Percentiles rank a stretch among this genome's conserved stretches.
Conservation (phyloP, 176 grass and related monocot genomes). For the Rhynchospora tenuis region DNA sequence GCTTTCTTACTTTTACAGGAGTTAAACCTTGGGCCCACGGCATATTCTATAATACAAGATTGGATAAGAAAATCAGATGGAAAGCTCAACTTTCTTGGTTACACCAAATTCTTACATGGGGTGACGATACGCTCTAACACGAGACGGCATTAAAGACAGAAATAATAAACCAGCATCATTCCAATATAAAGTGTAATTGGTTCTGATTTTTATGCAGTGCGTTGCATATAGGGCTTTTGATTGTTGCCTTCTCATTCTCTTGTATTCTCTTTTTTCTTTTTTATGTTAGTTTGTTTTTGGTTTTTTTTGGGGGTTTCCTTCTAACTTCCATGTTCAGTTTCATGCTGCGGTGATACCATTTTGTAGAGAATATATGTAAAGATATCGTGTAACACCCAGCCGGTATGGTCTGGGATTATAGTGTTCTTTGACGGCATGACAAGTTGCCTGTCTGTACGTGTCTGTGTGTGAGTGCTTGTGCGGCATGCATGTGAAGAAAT, state of each 20-base stretch:
- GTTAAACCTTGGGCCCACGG: constrained; percentile 63
- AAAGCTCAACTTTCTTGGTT: constrained; percentile 92
- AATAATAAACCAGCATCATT: neutral
- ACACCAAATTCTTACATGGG: constrained; percentile 98
- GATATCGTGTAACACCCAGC: constrained; percentile 30
- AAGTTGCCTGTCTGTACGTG: neutral
- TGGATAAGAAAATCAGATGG: constrained; percentile 96
- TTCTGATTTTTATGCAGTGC: constrained; percentile 54
- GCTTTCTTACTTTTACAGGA: constrained; percentile 39
- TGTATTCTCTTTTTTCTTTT: constrained; percentile 30
- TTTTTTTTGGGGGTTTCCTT: constrained; percentile 20
- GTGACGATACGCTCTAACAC: constrained; percentile 86
- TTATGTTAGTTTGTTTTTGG: constrained; percentile 33
- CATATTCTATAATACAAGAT: constrained; percentile 84
- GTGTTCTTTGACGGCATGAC: constrained; percentile 13
- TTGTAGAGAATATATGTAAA: constrained; percentile 89
- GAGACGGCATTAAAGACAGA: constrained; percentile 66
- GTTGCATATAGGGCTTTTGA: constrained; percentile 37
- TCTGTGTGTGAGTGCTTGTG: neutral
- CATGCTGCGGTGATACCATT: constrained; percentile 41
- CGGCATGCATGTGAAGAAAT: neutral
- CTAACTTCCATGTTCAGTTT: constrained; percentile 21
- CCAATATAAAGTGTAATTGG: constrained; percentile 44
- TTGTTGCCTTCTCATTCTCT: constrained; percentile 24
- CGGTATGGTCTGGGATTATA: constrained; percentile 13